Conservation (phyloP, 805 yeast species). For the Pichia thaimueangensis region DNA sequence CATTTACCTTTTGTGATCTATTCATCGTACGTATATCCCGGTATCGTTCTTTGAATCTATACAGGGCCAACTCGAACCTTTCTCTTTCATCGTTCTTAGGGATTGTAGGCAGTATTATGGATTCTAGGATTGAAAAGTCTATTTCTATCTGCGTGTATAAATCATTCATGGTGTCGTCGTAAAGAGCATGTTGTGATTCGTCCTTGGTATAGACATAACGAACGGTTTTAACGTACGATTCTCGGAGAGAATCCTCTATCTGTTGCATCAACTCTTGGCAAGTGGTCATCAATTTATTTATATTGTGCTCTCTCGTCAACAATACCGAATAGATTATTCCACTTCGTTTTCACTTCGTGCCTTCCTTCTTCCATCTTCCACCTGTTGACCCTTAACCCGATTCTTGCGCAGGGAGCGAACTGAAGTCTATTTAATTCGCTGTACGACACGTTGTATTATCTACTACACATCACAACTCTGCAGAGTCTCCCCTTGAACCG, state of each 20-base stretch:
- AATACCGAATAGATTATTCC: no score
- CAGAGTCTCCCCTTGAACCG: no score
- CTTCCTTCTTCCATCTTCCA: no score
- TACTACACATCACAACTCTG: no score
- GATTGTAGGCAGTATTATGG: slow-evolving; percentile 9
- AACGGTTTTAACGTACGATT: neutral
- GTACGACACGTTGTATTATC: no score
- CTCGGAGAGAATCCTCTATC: neutral
- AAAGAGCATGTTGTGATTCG: neutral
- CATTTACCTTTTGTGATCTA: slow-evolving; percentile 24
- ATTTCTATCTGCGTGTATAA: slow-evolving; percentile 18
- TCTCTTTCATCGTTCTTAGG: slow-evolving; percentile 3
- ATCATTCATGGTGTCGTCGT: slow-evolving; percentile 15
- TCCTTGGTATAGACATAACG: neutral
- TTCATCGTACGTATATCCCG: slow-evolving; percentile 23
- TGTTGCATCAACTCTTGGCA: no score
- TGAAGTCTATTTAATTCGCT: no score
- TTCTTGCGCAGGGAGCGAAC: no score
- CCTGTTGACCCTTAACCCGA: no score
- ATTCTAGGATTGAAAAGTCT: slow-evolving; percentile 13
- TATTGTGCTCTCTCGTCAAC: no score
- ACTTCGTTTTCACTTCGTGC: no score
- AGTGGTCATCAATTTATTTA: no score
- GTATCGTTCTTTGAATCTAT: slow-evolving; percentile 19
- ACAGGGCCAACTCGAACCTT: slow-evolving; percentile 13